A percentile compares a stretch with the other conserved stretches of the same genome.
phyloP scores from a whole-genome alignment of 2,329 filamentous ascomycete genomes.

The Aureobasidium sp. region DNA sequence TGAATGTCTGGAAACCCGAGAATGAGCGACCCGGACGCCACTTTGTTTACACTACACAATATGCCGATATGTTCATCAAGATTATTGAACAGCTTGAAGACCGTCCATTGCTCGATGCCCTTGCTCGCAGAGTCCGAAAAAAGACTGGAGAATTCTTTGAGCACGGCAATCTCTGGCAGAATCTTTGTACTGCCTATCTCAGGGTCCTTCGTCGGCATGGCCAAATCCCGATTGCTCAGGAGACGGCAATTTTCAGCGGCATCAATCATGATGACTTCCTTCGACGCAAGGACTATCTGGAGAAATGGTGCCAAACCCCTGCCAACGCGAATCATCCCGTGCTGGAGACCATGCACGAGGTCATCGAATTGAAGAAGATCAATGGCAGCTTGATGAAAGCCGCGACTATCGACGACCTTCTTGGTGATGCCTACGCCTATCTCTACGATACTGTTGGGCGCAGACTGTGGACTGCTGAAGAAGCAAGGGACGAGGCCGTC shows the following conservation, averaged over 20 bases:
- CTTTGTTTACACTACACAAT: slow-evolving; percentile 84
- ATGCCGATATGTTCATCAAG: slow-evolving; percentile 73
- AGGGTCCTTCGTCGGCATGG: slow-evolving; percentile 49
- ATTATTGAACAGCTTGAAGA: slow-evolving; percentile 70
- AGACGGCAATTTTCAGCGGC: slow-evolving; percentile 58
- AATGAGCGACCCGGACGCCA: slow-evolving; percentile 77
- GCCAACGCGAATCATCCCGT: slow-evolving; percentile 40
- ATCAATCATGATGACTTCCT: slow-evolving; percentile 61
- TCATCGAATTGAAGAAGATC: slow-evolving; percentile 65
- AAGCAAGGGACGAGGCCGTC: slow-evolving; percentile 20
- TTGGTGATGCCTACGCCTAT: slow-evolving; percentile 79
- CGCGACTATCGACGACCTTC: slow-evolving; percentile 81
- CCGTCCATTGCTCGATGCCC: slow-evolving; percentile 65
- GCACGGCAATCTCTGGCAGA: slow-evolving; percentile 56
- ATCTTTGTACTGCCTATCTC: slow-evolving; percentile 52
- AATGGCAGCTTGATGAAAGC: slow-evolving; percentile 86
- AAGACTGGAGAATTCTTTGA: slow-evolving; percentile 69
- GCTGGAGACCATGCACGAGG: slow-evolving; percentile 58
- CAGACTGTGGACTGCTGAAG: slow-evolving; percentile 40
- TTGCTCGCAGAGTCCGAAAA: slow-evolving; percentile 73
- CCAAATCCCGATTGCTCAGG: slow-evolving; percentile 52
- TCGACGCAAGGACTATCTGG: slow-evolving; percentile 51
- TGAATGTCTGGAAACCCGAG: slow-evolving; percentile 93
- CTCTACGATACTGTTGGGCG: slow-evolving; percentile 63
- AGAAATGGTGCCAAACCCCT: slow-evolving; percentile 50